Evolutionary conservation across 2,329 filamentous ascomycete species (phyloP).

Genomic region (Drechslerella dactyloides): DNA sequence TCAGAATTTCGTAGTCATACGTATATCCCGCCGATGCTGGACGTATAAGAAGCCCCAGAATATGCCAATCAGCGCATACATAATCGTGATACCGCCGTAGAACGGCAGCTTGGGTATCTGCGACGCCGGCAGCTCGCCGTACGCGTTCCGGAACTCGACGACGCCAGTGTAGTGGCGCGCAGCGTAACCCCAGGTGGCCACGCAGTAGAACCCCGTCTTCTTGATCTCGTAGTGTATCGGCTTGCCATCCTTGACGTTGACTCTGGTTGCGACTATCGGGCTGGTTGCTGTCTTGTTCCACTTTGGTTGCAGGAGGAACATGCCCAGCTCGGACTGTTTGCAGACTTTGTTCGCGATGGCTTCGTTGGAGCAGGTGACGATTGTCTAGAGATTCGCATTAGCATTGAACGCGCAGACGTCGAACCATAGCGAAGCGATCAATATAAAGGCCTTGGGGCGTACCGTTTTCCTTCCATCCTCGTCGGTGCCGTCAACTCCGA

Average conservation of each 20-base stretch:
- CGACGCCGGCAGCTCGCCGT: slow-evolving; percentile 90
- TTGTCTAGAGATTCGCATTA: slow-evolving; percentile 59
- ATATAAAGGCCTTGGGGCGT: background rate
- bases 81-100: slow-evolving; percentile 90
- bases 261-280: slow-evolving; percentile 76
- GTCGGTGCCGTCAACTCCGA: slow-evolving; percentile 26
- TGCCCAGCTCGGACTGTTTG: slow-evolving; percentile 75
- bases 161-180: slow-evolving; percentile 74
- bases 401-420: slow-evolving; percentile 56
- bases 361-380: slow-evolving; percentile 74
- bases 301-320: slow-evolving; percentile 81
- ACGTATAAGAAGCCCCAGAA: slow-evolving; percentile 97
- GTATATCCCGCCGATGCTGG: slow-evolving; percentile 89
- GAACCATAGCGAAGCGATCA: background rate
- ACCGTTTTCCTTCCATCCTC: slow-evolving; percentile 21
- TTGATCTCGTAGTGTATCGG: slow-evolving; percentile 81
- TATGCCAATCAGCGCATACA: slow-evolving; percentile 83
- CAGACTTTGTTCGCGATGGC: slow-evolving; percentile 74
- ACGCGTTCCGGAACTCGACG: slow-evolving; percentile 92
- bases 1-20: slow-evolving; percentile 61
- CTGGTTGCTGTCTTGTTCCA: slow-evolving; percentile 73
- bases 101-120: slow-evolving; percentile 98
- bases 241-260: slow-evolving; percentile 76
- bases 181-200: slow-evolving; percentile 75
- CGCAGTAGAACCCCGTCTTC: slow-evolving; percentile 95